Evolutionary conservation across 345 rosid species (phyloP).

Genomic region (Anastatica hierochuntica): DNA sequence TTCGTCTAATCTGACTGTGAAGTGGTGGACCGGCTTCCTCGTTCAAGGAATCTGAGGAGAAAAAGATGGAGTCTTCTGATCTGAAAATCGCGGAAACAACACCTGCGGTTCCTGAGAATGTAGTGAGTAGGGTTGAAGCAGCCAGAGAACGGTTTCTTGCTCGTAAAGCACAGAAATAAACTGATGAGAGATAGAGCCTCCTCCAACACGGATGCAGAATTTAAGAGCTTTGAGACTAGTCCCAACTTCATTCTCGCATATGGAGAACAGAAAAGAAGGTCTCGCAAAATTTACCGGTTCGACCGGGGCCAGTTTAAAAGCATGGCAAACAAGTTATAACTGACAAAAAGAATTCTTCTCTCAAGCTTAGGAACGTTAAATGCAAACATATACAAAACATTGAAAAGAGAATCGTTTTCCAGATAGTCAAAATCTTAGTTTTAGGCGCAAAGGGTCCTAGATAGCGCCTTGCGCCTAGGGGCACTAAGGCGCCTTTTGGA

Average conservation of each 20-base stretch:
- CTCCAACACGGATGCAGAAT: background rate
- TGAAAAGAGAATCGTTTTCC: too few relatives aligned
- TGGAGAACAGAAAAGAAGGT: background rate
- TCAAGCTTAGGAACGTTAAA: too few relatives aligned
- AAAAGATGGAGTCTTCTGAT: slow-evolving; percentile 26
- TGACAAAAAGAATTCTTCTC: too few relatives aligned
- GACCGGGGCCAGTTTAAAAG: too few relatives aligned
- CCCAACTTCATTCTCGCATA: background rate
- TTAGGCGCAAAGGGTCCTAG: too few relatives aligned
- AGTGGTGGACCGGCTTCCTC: slow-evolving; percentile 50
- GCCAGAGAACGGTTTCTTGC: slow-evolving; percentile 90
- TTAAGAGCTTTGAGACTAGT: background rate
- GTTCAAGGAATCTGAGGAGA: slow-evolving; percentile 30
- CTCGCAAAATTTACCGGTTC: too few relatives aligned
- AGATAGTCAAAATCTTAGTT: too few relatives aligned
- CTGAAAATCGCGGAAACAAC: slow-evolving; percentile 13
- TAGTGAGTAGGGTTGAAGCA: slow-evolving; percentile 54
- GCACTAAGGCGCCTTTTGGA: too few relatives aligned
- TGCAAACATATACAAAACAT: too few relatives aligned
- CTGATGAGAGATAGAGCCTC: background rate
- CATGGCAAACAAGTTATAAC: too few relatives aligned
- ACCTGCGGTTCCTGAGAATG: slow-evolving; percentile 29
- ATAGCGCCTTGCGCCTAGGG: too few relatives aligned
- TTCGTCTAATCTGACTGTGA: slow-evolving; percentile 12
- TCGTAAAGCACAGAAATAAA: slow-evolving; percentile 59